Evolutionary conservation across 352 stramenopile species (phyloP), one percentile per base, ranked within the genome.

Genomic region (Phytopythium vexans): DNA sequence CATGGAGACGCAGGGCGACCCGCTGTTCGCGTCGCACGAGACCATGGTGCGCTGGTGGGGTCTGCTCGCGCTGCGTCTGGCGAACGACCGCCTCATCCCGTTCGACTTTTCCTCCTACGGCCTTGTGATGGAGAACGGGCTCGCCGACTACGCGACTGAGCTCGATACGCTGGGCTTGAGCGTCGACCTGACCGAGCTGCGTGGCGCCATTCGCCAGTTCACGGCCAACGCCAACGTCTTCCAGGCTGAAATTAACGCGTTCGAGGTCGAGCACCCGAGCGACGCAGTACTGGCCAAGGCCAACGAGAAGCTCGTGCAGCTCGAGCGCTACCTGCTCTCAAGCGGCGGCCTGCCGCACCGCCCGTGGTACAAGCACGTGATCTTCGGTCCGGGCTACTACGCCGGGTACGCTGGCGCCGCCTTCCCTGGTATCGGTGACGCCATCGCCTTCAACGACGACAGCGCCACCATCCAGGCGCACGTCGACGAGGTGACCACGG

Each of bases 371-470:
- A 66, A 67, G 52, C 68, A 78, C 54, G 65, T 78, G 38, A 70
- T 78, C 51, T 78, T 78, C 35, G 68, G 68, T 0, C 68, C 68
- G 9, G 68, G 68, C 21, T 78, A 68, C 53, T 78, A 70, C 41
- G 68, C 71, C 15, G 68, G 65, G 3, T 78, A 78, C 57, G 43
- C 60, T 6, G 68, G 68, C 40, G 52, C 65, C 16, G 61, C 68
- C 14, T 78, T 78, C 62, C 68, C 68, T 1, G 68, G 68, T 8
- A 72, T 78, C 43, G 57, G 58, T 0, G 68, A 78, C 48, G 57
- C 46, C 35, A 60, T 78, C 9, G 58, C 57, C 12, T 78, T 78
- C 45, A 32, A 61, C 5, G 68, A 78, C 52, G 49, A 67, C 47
- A 47, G 40, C 14, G 53, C 40, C 27, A 65, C 49, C 8, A 62